Base-by-base conservation (phyloP, 2,329 filamentous ascomycete species). In the Laburnicola sp. region DNA sequence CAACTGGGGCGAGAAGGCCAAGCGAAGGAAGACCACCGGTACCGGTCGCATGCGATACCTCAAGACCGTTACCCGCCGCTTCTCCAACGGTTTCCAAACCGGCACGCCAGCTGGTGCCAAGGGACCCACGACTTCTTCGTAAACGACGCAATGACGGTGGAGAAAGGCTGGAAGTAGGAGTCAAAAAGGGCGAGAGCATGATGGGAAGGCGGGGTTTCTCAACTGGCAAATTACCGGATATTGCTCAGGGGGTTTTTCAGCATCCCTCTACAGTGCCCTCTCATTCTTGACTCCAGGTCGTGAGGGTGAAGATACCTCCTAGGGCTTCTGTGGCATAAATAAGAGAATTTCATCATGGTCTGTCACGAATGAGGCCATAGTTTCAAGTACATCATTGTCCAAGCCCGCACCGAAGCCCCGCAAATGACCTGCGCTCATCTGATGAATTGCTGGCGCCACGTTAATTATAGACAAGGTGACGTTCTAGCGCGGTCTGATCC, bases 1-100 rank as follows among this genome's bases (percentile, higher is more conserved):
- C 88, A 97, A 99, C 89, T 99, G 94, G 94, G 86, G 89, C 79
- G 93, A 97, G 86, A 99, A 99, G 89, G 93, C 92, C 73, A 97
- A 97, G 91, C 86, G 94, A 80, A 95, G 94, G 88, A 97, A 97
- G 92, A 97, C 93, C 75, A 93, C 89, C 77, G 94, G 94, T 74
- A 93, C 91, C 75, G 94, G 94, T 79, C 90, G 94, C 80, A 94
- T 92, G 87, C 86, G 91, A 76, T 90, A 92, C 82, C 85, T 99
- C 77, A 96, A 95, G 85, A 85, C 84, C 73, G 87, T 99, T 76
- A 83, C 91, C 76, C 88, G 94, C 78, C 86, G 86, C 81, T 96
- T 96, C 87, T 91, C 88, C 84, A 99, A 99, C 82, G 92, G 91
- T 72, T 99, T 99, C 90, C 93, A 89, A 83, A 85, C 81, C 68